Conservation (phyloP, 1,284 basidiomycete species). For the Naganishia sp. region DNA sequence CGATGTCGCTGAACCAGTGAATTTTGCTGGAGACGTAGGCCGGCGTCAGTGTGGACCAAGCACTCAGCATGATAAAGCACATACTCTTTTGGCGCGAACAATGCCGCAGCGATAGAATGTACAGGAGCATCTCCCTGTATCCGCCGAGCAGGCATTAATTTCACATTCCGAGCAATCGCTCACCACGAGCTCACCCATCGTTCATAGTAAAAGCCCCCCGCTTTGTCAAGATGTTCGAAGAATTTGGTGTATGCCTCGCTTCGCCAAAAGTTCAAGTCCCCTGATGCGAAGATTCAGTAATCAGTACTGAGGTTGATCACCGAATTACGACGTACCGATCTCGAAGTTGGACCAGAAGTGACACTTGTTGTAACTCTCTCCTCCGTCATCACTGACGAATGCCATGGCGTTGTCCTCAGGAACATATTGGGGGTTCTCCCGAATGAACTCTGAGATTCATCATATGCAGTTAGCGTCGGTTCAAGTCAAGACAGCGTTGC, state of each 20-base stretch:
- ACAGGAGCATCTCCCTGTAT: conserved; percentile 89
- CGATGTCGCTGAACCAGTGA: conserved; percentile 67
- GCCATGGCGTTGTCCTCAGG: conserved; percentile 69
- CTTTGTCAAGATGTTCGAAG: conserved; percentile 73
- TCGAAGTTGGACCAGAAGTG: conserved; percentile 59
- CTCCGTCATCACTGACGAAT: conserved; percentile 72
- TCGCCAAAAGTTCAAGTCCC: conserved; percentile 70
- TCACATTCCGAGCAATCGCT: conserved; percentile 17
- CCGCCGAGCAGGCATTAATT: conserved; percentile 53
- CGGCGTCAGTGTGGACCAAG: background rate
- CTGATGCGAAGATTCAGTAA: conserved; percentile 58
- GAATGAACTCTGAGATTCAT: conserved; percentile 64
- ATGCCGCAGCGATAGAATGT: conserved; percentile 73
- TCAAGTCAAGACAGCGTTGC: background rate
- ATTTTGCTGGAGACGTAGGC: conserved; percentile 54
- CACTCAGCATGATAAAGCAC: background rate
- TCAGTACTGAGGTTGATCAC: conserved; percentile 3
- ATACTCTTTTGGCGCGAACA: conserved; percentile 67
- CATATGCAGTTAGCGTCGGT: background rate
- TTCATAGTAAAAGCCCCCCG: conserved; percentile 83
- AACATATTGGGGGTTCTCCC: conserved; percentile 66
- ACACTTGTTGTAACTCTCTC: conserved; percentile 73
- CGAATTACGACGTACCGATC: background rate
- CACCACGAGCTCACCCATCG: conserved; percentile 54
- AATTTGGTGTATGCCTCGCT: conserved; percentile 72